Conservation (phyloP, 2,329 filamentous ascomycete genomes). For the Gnomoniopsis smithogilvyi region DNA sequence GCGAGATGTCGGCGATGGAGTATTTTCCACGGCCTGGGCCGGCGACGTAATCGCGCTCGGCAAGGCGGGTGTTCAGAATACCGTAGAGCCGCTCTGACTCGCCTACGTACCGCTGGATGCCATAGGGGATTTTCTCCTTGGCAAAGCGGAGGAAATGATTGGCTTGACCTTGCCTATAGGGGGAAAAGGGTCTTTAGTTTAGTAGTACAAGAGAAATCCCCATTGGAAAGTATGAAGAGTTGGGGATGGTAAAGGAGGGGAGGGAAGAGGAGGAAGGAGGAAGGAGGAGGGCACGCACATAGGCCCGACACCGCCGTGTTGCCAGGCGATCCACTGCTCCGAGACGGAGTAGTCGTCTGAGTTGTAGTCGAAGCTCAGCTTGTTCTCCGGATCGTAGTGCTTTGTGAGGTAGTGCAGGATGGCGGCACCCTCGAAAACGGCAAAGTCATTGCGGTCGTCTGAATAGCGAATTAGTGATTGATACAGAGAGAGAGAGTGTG, state of each 20-base stretch:
- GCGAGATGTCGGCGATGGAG: constrained; percentile 69
- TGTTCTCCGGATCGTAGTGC: constrained; percentile 67
- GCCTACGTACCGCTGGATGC: constrained; percentile 69
- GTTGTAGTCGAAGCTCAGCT: constrained; percentile 56
- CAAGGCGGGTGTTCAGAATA: constrained; percentile 65
- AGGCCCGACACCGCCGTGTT: constrained; percentile 72
- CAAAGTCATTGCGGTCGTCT: constrained; percentile 54
- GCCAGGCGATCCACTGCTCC: constrained; percentile 66
- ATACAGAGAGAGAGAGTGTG: neutral
- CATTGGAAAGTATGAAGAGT: neutral
- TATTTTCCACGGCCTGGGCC: constrained; percentile 54
- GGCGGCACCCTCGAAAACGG: constrained; percentile 71
- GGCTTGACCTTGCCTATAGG: constrained; percentile 65
- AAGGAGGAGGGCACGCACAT: constrained; percentile 45
- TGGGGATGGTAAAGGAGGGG: neutral
- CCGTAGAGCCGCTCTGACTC: constrained; percentile 74
- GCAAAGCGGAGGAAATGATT: constrained; percentile 70
- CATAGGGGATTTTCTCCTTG: constrained; percentile 67
- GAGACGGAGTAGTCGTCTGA: constrained; percentile 35
- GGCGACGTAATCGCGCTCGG: constrained; percentile 46
- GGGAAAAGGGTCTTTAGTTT: constrained; percentile 17
- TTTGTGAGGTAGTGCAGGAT: constrained; percentile 72
- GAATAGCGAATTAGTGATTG: neutral
- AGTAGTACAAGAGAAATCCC: neutral
- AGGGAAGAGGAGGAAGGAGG: neutral